A percentile compares a stretch with the other conserved stretches of the same genome.
These are phyloP conservation scores for Fusarium concolor DNA, from an alignment of 2,329 filamentous ascomycete species.

Conservation along the genomic window DNA sequence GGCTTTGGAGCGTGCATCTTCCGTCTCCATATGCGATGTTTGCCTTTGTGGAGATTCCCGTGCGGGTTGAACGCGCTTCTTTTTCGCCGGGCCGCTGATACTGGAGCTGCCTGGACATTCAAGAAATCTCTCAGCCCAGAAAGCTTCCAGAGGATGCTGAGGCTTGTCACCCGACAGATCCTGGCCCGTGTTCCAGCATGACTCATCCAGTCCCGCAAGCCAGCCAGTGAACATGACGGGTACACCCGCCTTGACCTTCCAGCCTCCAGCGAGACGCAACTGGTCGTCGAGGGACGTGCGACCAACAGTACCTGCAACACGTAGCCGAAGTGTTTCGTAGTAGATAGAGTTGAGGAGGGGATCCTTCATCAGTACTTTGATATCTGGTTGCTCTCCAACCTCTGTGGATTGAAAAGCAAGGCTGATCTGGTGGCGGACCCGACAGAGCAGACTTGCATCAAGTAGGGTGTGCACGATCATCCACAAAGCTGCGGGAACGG, in stretches of 20 bases:
- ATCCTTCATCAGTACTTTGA: neutral
- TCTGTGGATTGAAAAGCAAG: neutral
- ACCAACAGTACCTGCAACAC: neutral
- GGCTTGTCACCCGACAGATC: neutral
- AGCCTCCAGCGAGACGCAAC: neutral
- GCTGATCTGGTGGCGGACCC: neutral
- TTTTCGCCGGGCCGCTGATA: neutral
- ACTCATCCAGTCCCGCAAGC: neutral
- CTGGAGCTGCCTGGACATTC: slow-evolving; percentile 4
- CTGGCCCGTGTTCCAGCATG: neutral
- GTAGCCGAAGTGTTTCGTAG: neutral
- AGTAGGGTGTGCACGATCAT: neutral
- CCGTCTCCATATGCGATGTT: no score
- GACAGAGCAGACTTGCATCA: neutral
- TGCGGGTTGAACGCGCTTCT: neutral
- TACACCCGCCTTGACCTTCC: neutral
- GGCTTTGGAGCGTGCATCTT: neutral
- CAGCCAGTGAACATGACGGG: neutral
- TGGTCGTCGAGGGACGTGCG: neutral
- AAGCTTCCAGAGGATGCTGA: neutral
- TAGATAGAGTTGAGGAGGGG: neutral
- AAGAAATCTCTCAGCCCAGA: slow-evolving; percentile 3
- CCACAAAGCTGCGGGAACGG: neutral
- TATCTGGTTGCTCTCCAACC: no score
- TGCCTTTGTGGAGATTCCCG: neutral